A percentile compares a stretch with the other conserved stretches of the same genome.
Evolutionary conservation across 176 grass and related monocot genomes (phyloP).

Genomic region (Luzula sylvatica): DNA sequence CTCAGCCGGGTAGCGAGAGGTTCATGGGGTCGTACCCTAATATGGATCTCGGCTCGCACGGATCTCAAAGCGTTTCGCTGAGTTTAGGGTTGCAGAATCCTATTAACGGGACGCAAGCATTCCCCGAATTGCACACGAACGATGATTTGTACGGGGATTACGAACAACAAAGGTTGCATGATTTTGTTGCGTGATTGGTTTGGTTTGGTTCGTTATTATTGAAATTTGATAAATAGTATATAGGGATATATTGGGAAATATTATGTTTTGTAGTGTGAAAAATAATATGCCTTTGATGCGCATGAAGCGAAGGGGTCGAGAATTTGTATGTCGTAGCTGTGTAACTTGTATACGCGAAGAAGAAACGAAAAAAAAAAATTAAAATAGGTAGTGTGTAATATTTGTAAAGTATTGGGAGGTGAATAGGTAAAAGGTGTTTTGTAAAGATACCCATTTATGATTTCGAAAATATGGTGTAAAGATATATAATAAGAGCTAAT

Average conservation of each 20-base stretch:
- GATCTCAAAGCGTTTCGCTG: slow-evolving; percentile 52
- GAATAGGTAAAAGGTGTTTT: slow-evolving; percentile 53
- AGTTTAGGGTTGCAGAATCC: slow-evolving; percentile 75
- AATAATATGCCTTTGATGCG: slow-evolving; percentile 27
- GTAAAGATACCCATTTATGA: slow-evolving; percentile 57
- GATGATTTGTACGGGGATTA: slow-evolving; percentile 43
- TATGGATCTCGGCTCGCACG: slow-evolving; percentile 41
- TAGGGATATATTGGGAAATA: slow-evolving; percentile 13
- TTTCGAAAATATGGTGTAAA: slow-evolving; percentile 42
- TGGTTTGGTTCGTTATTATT: background rate
- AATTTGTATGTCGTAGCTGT: slow-evolving; percentile 44
- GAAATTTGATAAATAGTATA: slow-evolving; percentile 8
- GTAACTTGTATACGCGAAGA: slow-evolving; percentile 62
- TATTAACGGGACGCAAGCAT: slow-evolving; percentile 26
- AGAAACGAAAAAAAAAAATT: slow-evolving; percentile 29
- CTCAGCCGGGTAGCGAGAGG: slow-evolving; percentile 35
- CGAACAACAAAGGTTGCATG: slow-evolving; percentile 47
- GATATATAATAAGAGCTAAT: slow-evolving; percentile 36
- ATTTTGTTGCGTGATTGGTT: slow-evolving; percentile 88
- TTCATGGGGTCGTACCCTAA: slow-evolving; percentile 43
- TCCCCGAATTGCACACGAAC: slow-evolving; percentile 27
- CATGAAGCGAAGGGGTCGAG: slow-evolving; percentile 3
- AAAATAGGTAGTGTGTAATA: slow-evolving; percentile 47
- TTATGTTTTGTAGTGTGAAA: slow-evolving; percentile 45
- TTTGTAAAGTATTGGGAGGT: slow-evolving; percentile 27